phyloP scores from a whole-genome alignment of 2,329 filamentous ascomycete genomes.

The Nothophaeocryptopus gaeumannii region DNA sequence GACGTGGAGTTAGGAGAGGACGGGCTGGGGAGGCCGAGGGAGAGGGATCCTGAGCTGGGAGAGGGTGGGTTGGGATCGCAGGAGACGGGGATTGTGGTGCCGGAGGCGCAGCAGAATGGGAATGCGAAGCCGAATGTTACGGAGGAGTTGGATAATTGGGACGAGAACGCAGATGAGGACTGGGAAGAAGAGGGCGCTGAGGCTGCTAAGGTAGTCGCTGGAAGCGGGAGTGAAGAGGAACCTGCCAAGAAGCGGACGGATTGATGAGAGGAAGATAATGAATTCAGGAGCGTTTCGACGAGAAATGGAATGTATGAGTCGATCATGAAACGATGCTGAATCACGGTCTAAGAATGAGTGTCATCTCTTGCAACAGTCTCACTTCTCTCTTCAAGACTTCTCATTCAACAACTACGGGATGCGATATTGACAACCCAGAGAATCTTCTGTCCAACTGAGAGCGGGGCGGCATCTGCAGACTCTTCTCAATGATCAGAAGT shows the following conservation, averaged over 20 bases:
- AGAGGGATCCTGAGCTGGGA: conserved; percentile 44
- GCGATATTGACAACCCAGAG: no score
- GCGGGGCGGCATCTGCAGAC: no score
- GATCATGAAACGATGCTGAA: not conserved
- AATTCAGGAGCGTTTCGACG: conserved; percentile 6
- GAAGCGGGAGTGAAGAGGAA: conserved; percentile 22
- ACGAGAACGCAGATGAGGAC: conserved; percentile 70
- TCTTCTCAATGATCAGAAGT: no score
- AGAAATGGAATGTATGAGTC: not conserved
- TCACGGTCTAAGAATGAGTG: no score
- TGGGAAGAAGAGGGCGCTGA: conserved; percentile 60
- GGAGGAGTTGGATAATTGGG: conserved; percentile 88
- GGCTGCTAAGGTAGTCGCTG: conserved; percentile 26
- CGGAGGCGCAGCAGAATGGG: conserved; percentile 50
- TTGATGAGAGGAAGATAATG: conserved; percentile 28
- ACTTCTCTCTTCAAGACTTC: no score
- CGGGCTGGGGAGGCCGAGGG: conserved; percentile 36
- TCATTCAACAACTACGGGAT: no score
- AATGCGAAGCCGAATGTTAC: conserved; percentile 67
- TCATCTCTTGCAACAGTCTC: no score
- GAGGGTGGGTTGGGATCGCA: conserved; percentile 45
- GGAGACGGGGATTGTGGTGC: conserved; percentile 31
- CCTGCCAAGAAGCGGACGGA: conserved; percentile 45
- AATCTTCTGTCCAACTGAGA: no score
- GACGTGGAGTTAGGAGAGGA: conserved; percentile 77